Percentiles rank a stretch among this genome's conserved stretches.
phyloP scores from a whole-genome alignment of 352 stramenopile genomes.

The Globisporangium echinulatum region DNA sequence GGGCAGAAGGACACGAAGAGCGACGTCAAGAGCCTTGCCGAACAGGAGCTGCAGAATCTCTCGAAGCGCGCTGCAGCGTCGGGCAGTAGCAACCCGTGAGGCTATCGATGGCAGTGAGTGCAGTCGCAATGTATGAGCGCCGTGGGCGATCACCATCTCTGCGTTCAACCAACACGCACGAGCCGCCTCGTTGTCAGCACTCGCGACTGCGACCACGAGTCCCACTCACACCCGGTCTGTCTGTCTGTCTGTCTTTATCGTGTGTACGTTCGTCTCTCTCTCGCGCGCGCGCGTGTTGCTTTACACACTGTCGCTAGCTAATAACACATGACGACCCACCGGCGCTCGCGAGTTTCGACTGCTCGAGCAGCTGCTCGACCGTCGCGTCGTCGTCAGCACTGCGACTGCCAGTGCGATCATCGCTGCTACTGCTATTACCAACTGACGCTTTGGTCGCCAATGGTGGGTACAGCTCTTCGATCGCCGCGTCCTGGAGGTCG shows the following conservation, averaged over 20 bases:
- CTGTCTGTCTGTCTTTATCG: too few relatives aligned
- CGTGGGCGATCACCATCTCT: too few relatives aligned
- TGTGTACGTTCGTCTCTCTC: too few relatives aligned
- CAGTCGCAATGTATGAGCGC: too few relatives aligned
- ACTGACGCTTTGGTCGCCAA: conserved; percentile 20
- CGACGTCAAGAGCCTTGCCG: conserved; percentile 47
- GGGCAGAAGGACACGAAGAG: conserved; percentile 52
- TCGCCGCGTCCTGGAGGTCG: conserved; percentile 52
- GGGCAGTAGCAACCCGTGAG: conserved; percentile 7
- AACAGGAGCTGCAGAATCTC: conserved; percentile 49
- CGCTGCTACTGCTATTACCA: too few relatives aligned
- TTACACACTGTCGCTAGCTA: conserved; percentile 21
- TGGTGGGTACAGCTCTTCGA: conserved; percentile 76
- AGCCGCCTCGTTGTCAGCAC: too few relatives aligned
- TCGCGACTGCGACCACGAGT: too few relatives aligned
- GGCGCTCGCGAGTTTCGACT: conserved; percentile 47
- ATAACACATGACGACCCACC: conserved; percentile 43
- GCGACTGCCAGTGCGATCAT: neutral
- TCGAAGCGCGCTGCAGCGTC: conserved; percentile 25
- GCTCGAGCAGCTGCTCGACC: conserved; percentile 63
- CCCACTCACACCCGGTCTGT: too few relatives aligned
- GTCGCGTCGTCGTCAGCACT: conserved; percentile 25
- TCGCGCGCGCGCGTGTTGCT: too few relatives aligned
- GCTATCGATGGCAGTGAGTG: neutral
- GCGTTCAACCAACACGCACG: too few relatives aligned